phyloP scores from a whole-genome alignment of 2,329 filamentous ascomycete genomes.

The Orbilia blumenaviensis region DNA sequence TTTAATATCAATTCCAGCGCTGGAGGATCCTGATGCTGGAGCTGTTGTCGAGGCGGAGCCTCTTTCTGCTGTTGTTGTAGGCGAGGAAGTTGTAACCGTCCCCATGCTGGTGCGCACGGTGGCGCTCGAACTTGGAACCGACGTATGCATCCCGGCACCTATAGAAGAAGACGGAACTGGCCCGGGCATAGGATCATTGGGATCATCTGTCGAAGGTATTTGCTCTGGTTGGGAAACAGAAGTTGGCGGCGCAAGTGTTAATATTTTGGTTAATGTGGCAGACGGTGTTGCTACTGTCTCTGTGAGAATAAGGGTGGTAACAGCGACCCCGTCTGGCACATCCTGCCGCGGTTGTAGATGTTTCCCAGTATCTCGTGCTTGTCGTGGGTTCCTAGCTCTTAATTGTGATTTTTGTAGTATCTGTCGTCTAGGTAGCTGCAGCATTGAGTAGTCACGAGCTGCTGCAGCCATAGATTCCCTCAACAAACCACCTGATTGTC shows the following conservation, averaged over 20 bases:
- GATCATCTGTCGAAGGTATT: slow-evolving; percentile 7
- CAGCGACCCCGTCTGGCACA: slow-evolving; percentile 33
- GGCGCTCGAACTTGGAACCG: slow-evolving; percentile 3
- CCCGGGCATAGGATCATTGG: not conserved
- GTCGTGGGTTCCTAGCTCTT: slow-evolving; percentile 14
- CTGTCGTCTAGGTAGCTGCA: slow-evolving; percentile 30
- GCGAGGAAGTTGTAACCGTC: slow-evolving; percentile 6
- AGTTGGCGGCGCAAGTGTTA: slow-evolving; percentile 31
- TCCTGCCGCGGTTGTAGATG: slow-evolving; percentile 40
- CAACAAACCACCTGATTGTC: slow-evolving; percentile 18
- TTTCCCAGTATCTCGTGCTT: slow-evolving; percentile 11
- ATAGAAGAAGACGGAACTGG: slow-evolving; percentile 12
- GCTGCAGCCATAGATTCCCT: slow-evolving; percentile 32
- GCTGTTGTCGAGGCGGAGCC: slow-evolving; percentile 8
- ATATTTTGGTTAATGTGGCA: slow-evolving; percentile 38
- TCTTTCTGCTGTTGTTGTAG: slow-evolving; percentile 16
- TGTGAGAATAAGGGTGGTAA: slow-evolving; percentile 43
- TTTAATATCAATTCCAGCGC: slow-evolving; percentile 25
- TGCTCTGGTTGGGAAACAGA: slow-evolving; percentile 6
- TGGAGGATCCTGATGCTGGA: not conserved
- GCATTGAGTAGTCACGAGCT: slow-evolving; percentile 44
- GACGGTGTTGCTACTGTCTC: slow-evolving; percentile 42
- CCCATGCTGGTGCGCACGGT: slow-evolving; percentile 30
- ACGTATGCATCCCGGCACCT: slow-evolving; percentile 11
- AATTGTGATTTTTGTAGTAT: slow-evolving; percentile 16